phyloP scores from a whole-genome alignment of 768 basidiomycete species.

The Suillus brevipes region DNA sequence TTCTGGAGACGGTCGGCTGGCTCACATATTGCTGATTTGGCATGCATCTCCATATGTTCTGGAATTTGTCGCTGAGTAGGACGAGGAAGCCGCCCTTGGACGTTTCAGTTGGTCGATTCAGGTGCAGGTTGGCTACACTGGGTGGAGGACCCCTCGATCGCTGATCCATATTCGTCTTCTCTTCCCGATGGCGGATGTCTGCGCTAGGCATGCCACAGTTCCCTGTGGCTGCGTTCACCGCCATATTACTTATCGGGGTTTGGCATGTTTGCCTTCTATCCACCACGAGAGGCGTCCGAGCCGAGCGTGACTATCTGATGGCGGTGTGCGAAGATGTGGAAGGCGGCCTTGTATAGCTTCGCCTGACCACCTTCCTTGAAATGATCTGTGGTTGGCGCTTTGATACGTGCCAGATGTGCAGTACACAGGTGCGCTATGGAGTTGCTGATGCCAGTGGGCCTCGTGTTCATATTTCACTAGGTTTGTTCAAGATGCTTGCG shows the following conservation, averaged over 20 bases:
- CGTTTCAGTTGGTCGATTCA: background rate
- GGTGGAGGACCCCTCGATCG: conserved; percentile 4
- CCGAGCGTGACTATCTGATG: background rate
- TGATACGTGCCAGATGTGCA: background rate
- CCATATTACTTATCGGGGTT: background rate
- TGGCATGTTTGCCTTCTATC: background rate
- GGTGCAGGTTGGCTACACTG: conserved; percentile 1
- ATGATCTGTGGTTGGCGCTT: background rate
- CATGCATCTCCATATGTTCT: too few relatives aligned
- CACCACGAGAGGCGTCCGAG: background rate
- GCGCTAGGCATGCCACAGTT: background rate
- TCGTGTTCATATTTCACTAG: background rate
- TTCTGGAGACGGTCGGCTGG: conserved; percentile 1
- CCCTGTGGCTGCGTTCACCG: conserved; percentile 1
- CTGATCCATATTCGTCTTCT: background rate
- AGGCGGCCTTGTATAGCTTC: background rate
- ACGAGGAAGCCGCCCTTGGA: conserved; percentile 1
- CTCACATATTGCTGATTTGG: background rate
- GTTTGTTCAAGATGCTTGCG: conserved; percentile 1
- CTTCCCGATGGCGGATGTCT: background rate
- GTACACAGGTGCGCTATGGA: background rate
- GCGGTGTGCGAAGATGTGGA: conserved; percentile 1
- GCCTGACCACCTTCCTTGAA: background rate
- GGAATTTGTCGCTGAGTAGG: conserved; percentile 1
- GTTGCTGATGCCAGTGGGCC: background rate